Evolutionary conservation across 1,284 basidiomycete species (phyloP), one percentile per base, ranked within the genome.

Genomic region (Vanrija sp.): DNA sequence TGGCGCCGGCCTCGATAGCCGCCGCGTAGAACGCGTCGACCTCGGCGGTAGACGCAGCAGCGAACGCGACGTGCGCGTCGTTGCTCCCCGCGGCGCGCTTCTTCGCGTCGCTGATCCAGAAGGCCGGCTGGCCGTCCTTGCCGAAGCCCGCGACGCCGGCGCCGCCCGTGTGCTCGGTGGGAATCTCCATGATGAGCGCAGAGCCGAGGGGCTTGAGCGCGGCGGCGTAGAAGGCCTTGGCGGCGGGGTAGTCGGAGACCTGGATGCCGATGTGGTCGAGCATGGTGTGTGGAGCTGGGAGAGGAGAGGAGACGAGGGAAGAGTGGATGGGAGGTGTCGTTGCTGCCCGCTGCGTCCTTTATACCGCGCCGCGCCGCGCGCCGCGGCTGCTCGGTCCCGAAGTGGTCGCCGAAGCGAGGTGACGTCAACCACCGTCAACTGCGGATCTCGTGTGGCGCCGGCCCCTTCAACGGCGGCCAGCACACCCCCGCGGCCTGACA

Each of bases 1-100:
- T 46, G 10, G 41, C 57, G 22, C 57, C 57, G 4, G 57, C 57
- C 10, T 27, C 27, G 35, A 59, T 20, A 6, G 57, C 57, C 7
- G 54, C 51, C 9, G 51, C 47, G 46, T 59, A 51, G 16, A 45
- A 56, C 38, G 31, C 42, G 47, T 59, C 54, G 25, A 59, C 57
- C 16, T 19, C 4, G 14, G 18, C 39, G 16, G 36, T 42, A 15
- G 16, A 12, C 15, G 22, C 3, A 18, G 45, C 47, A 10, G 48
- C 3, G 23, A 59, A 56, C 7, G 51, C 57, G 35, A 56, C 22
- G 46, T 59, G 57, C 14, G 22, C 31, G n/a, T 31, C 31, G 31
- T 31, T 31, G 31, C 31, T 31, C 9, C 31, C 31, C 38, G 47
- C 19, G 5, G 18, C 14, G n/a, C 18, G 23, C 22, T 19, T 25